These are phyloP conservation scores for Globisporangium polare DNA, from an alignment of 352 stramenopile species.

Conservation along the genomic window DNA sequence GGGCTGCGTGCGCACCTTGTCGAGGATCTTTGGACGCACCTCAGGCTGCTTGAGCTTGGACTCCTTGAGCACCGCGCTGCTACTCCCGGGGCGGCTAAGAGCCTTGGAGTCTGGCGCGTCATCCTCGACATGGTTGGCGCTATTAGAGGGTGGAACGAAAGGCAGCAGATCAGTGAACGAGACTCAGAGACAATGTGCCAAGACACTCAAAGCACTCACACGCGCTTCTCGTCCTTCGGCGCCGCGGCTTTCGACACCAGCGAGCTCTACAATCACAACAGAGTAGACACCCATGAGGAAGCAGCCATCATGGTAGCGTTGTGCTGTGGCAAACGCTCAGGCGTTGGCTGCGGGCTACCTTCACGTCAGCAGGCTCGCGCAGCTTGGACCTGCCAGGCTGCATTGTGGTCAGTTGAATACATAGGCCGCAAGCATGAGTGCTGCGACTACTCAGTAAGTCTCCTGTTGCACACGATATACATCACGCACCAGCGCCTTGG, in stretches of 20 bases:
- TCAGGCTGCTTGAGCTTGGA: conserved; percentile 77
- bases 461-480: not conserved
- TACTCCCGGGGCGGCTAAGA: conserved; percentile 12
- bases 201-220: too few species aligned
- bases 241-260: conserved; percentile 9
- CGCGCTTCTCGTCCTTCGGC: conserved; percentile 33
- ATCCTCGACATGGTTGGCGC: conserved; percentile 16
- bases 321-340: too few species aligned
- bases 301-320: too few species aligned
- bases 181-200: too few species aligned
- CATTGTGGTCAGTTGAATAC: not conserved
- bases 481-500: conserved; percentile 12
- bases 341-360: conserved; percentile 10
- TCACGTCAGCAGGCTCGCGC: conserved; percentile 25
- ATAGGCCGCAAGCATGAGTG: conserved; percentile 2
- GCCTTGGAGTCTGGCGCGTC: conserved; percentile 11
- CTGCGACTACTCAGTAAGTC: not conserved
- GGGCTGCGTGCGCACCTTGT: conserved; percentile 23
- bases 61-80: conserved; percentile 30
- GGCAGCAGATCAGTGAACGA: too few species aligned
- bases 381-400: conserved; percentile 25
- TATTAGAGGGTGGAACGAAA: too few species aligned
- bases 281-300: not conserved
- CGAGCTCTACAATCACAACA: not conserved
- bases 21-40: conserved; percentile 34